Base-by-base conservation (phyloP, 495 filamentous ascomycete genomes). In the Cudoniella acicularis region DNA sequence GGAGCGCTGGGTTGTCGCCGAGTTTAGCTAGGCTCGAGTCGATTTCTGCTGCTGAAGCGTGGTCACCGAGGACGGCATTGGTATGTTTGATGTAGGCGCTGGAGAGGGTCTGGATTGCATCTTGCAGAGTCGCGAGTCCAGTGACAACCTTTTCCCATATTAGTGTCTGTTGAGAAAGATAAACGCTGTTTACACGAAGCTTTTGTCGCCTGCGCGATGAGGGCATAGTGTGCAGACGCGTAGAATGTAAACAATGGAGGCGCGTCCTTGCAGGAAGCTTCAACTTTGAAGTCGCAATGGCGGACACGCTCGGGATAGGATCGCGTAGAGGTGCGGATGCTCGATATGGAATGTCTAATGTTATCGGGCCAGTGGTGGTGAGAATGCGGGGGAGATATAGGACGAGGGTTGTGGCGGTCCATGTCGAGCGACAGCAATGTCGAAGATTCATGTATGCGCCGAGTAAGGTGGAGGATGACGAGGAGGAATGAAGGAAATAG, bases 61-160 rank as follows among this genome's bases (percentile, higher is more conserved):
- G 82, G 61, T 85, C 83, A 54, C 82, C 84, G 30, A 95, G 82
- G 42, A 95, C 79, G 10, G 85, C 84, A 63, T 90, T 90, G 65
- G 87, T 88, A 71, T 95, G 90, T 64, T 86, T 83, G 64, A 94
- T 77, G 71, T 94, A 96, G 54, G 90, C 88, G 65, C 83, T 79
- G 54, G 87, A 86, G 55, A 93, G 80, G 52, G 85, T 84, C 63
- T 83, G 82, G 71, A 92, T 85, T 49, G 89, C 80, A 42, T 81
- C 81, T 60, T 90, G 87, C 26, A 93, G 83, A 36, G 85, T 87
- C 57, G 84, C 81, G 47, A 93, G 82, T 18, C 86, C 77, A 62
- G 85, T 79, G 64, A 92, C 83, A 49, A 93, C 84, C 90, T 93
- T 43, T 51, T n/a, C 11, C 24, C 49, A 58, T 16, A 56, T 67